Conservation (phyloP, 2,329 filamentous ascomycete species). For the Dactylellina drechsleri region DNA sequence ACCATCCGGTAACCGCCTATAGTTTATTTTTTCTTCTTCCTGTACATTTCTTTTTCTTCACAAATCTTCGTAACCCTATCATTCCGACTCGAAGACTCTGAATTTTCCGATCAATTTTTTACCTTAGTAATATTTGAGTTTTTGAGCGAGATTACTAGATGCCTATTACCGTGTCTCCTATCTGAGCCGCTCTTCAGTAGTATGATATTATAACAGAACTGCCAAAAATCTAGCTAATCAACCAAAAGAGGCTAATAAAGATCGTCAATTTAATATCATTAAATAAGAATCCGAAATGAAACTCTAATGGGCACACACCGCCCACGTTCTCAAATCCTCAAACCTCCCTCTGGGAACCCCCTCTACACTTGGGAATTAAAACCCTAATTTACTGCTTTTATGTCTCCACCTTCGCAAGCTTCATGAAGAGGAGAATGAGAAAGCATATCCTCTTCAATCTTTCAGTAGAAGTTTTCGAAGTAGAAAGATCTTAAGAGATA, state of each 20-base stretch:
- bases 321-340: too few relatives aligned
- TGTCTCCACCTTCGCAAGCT: too few relatives aligned
- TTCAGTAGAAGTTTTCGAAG: too few relatives aligned
- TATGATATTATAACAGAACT: too few relatives aligned
- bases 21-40: slow-evolving; percentile 1
- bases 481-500: too few relatives aligned
- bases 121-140: slow-evolving; percentile 12
- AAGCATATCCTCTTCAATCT: too few relatives aligned
- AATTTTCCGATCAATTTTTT: slow-evolving; percentile 27
- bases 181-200: slow-evolving; percentile 3
- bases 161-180: slow-evolving; percentile 22
- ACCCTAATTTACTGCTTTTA: too few relatives aligned
- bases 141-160: slow-evolving; percentile 28
- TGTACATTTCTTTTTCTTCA: neutral
- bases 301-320: neutral
- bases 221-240: slow-evolving; percentile 5
- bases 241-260: slow-evolving; percentile 11
- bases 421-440: too few relatives aligned
- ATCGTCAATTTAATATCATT: slow-evolving; percentile 16
- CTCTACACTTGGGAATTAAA: too few relatives aligned
- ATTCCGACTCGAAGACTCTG: slow-evolving; percentile 7
- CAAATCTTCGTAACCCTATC: slow-evolving; percentile 1
- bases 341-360: too few relatives aligned
- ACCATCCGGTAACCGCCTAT: too few relatives aligned
- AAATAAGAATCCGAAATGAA: neutral